Percentiles rank a stretch among this genome's conserved stretches.
phyloP scores from a whole-genome alignment of 106 monocot species.

The Platanthera zijinensis region DNA sequence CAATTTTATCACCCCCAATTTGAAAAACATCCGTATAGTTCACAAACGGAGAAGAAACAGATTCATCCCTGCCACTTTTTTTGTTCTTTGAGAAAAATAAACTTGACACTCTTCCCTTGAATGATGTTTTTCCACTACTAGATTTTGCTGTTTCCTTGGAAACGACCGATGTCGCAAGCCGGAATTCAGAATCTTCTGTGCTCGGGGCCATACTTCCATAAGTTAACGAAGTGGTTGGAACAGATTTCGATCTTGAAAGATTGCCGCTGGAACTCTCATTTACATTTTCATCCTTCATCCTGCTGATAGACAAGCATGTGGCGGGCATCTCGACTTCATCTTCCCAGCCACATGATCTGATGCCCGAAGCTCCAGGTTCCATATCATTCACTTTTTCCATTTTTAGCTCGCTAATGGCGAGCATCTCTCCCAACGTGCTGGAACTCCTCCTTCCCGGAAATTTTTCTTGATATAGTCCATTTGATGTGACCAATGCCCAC shows the following conservation, averaged over 20 bases:
- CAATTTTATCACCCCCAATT: not conserved
- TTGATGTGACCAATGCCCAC: conserved; percentile 34
- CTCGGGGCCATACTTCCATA: conserved; percentile 11
- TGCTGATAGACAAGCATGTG: conserved; percentile 7
- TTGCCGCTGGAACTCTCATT: conserved; percentile 5
- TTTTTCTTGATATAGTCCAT: conserved; percentile 24
- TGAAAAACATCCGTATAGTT: not conserved
- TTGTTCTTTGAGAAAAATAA: conserved; percentile 41
- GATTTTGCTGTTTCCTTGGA: conserved; percentile 16
- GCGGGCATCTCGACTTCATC: conserved; percentile 8
- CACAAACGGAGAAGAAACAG: conserved; percentile 12
- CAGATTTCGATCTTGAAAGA: conserved; percentile 42
- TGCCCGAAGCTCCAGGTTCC: conserved; percentile 4
- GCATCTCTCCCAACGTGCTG: conserved; percentile 57
- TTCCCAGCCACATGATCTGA: conserved; percentile 17
- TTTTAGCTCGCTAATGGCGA: conserved; percentile 22
- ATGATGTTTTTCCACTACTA: conserved; percentile 18
- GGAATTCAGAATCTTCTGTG: conserved; percentile 6
- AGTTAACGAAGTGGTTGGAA: conserved; percentile 26
- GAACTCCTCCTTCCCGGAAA: conserved; percentile 23
- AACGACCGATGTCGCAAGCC: conserved; percentile 11
- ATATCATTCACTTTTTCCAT: conserved; percentile 15
- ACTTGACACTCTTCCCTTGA: conserved; percentile 47
- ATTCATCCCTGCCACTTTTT: conserved; percentile 15
- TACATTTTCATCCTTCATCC: conserved; percentile 3